phyloP scores from a whole-genome alignment of 2,329 filamentous ascomycete genomes.

The Cladophialophora chaetospira region DNA sequence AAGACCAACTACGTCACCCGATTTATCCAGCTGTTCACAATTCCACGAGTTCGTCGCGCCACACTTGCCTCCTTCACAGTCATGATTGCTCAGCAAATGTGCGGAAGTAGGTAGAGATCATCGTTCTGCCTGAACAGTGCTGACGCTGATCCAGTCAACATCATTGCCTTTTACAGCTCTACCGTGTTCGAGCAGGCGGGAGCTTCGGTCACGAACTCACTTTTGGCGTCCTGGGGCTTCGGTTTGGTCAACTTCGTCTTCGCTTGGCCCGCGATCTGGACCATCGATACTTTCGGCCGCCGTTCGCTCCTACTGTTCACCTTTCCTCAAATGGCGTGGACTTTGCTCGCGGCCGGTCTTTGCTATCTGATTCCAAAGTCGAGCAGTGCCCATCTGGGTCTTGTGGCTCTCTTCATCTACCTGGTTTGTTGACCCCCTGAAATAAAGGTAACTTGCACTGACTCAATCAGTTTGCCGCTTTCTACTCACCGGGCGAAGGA shows the following conservation, averaged over 20 bases:
- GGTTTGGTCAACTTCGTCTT: conserved; percentile 34
- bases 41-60: conserved; percentile 37
- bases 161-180: conserved; percentile 69
- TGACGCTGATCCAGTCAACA: conserved; percentile 51
- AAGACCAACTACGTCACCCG: conserved; percentile 55
- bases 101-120: conserved; percentile 35
- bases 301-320: conserved; percentile 65
- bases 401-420: conserved; percentile 64
- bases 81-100: conserved; percentile 39
- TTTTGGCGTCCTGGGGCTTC: conserved; percentile 33
- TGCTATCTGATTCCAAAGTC: conserved; percentile 54
- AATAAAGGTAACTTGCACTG: not conserved
- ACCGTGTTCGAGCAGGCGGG: conserved; percentile 30
- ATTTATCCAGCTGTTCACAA: conserved; percentile 37
- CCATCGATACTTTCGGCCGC: conserved; percentile 68
- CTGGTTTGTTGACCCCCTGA: conserved; percentile 37
- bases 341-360: conserved; percentile 64
- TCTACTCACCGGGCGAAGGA: conserved; percentile 64
- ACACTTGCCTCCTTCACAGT: conserved; percentile 36
- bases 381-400: conserved; percentile 50
- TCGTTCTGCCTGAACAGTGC: conserved; percentile 30
- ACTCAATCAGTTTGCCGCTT: conserved; percentile 55
- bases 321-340: conserved; percentile 69
- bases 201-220: conserved; percentile 27
- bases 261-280: conserved; percentile 43